Evolutionary conservation across 768 basidiomycete species (phyloP), one percentile per base, ranked within the genome.

Genomic region (Lactarius tabidus): DNA sequence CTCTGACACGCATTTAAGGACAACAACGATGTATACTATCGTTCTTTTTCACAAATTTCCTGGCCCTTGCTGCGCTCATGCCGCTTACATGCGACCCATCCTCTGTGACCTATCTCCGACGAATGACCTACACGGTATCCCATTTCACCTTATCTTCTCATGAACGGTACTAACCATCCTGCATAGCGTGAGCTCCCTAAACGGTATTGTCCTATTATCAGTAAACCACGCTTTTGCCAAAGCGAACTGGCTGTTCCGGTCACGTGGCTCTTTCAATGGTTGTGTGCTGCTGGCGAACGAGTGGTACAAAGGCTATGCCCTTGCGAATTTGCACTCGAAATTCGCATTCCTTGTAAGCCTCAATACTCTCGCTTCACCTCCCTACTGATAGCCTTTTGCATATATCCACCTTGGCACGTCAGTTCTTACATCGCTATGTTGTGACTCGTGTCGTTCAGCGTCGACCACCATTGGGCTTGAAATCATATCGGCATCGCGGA

Each of bases 351-450:
- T 33, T 3, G 33, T 33, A 33, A 4, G 33, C n/a, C n/a, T n/a
- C n/a, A n/a, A n/a, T n/a, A n/a, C n/a, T n/a, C n/a, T n/a, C n/a
- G n/a, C n/a, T n/a, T n/a, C n/a, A n/a, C n/a, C n/a, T n/a, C n/a
- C n/a, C n/a, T n/a, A n/a, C 3, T 36, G 35, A 36, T 36, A 59
- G 10, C 35, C 57, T 28, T 48, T 20, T 12, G 35, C 55, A 93
- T 89, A 20, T 89, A 95, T 66, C 90, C 95, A 14, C 82, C 93
- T 23, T 99, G 97, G 97, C 85, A 98, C 70, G 81, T 98, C 70
- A 84, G 79, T 69, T 98, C 96, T 80, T 98, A 98, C 74, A 94
- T 99, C 70, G 94, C 95, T 2, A 95, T 95, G 89, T 81, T 99
- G 51, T 85, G 96, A 36, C 81, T 98, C 15, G 81, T 99, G 8